These are phyloP conservation scores for Sporothrix variecibatus DNA, from an alignment of 2,329 filamentous ascomycete species.

Conservation along the genomic window DNA sequence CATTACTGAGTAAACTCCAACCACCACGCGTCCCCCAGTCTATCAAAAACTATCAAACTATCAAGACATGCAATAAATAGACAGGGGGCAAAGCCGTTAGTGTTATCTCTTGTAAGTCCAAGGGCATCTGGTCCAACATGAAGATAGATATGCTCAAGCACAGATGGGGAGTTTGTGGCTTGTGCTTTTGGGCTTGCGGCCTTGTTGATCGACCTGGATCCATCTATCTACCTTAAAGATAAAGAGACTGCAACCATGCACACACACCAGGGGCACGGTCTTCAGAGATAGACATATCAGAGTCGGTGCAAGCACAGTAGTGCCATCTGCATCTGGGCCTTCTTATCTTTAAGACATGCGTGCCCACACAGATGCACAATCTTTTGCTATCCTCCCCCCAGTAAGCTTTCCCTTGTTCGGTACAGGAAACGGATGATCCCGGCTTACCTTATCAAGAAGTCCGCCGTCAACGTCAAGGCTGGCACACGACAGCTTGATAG, in stretches of 20 bases:
- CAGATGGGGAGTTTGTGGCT: constrained; percentile 4
- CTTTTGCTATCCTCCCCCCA: background rate
- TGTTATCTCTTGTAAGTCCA: constrained; percentile 1
- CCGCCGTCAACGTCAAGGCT: background rate
- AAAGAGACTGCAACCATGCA: background rate
- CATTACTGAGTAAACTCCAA: background rate
- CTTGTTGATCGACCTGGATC: background rate
- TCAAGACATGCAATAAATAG: background rate
- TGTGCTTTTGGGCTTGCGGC: background rate
- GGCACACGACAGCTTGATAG: background rate
- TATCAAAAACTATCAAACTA: background rate
- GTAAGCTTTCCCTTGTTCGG: background rate
- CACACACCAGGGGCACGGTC: background rate
- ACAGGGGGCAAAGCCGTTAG: background rate
- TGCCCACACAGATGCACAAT: background rate
- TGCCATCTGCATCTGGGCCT: background rate
- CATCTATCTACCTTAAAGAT: background rate
- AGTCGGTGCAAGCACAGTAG: background rate
- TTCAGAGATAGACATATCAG: background rate
- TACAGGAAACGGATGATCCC: background rate
- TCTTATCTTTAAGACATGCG: constrained; percentile 2
- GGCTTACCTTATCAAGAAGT: constrained; percentile 17
- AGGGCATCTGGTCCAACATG: background rate
- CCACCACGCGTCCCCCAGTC: background rate
- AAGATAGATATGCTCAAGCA: background rate